Conservation (phyloP, 2,329 filamentous ascomycete species). For the Hymenoscyphus occultus region DNA sequence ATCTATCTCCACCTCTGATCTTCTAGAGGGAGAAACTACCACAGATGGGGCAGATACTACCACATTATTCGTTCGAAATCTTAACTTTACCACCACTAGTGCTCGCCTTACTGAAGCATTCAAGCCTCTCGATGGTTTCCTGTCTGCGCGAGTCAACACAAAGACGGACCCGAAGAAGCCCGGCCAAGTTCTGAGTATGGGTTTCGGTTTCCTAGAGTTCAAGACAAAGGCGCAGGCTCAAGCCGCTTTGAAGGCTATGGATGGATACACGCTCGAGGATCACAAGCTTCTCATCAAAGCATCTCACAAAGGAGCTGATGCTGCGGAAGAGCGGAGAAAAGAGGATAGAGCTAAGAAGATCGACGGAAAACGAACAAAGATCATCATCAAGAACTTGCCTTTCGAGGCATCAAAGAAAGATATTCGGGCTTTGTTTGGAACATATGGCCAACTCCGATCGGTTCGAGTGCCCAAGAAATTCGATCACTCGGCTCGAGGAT, state of each 20-base stretch:
- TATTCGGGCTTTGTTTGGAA: conserved; percentile 76
- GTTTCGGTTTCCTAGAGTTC: conserved; percentile 94
- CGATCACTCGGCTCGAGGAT: conserved; percentile 82
- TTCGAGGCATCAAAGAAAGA: conserved; percentile 96
- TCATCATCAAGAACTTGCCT: conserved; percentile 96
- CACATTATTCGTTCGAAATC: conserved; percentile 90
- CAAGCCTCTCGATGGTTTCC: conserved; percentile 78
- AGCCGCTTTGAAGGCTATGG: conserved; percentile 79
- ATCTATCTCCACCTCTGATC: conserved; percentile 59
- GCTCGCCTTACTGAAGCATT: conserved; percentile 74
- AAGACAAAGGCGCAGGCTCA: conserved; percentile 72
- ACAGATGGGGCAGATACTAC: conserved; percentile 60
- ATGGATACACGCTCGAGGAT: conserved; percentile 81
- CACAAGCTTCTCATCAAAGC: conserved; percentile 82
- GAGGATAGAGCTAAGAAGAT: conserved; percentile 81
- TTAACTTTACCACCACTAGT: conserved; percentile 87
- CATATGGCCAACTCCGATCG: conserved; percentile 88
- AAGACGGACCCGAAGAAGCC: conserved; percentile 90
- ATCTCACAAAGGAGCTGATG: conserved; percentile 83
- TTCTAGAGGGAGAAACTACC: conserved; percentile 57
- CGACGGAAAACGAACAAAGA: conserved; percentile 76
- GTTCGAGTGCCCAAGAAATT: conserved; percentile 96
- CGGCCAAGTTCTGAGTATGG: conserved; percentile 89
- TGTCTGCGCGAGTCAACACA: conserved; percentile 87
- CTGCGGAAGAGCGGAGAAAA: conserved; percentile 78